Percentiles rank a stretch among this genome's conserved stretches.
phyloP scores from a whole-genome alignment of 2,329 filamentous ascomycete species.

The Fusarium cyanostomum region DNA sequence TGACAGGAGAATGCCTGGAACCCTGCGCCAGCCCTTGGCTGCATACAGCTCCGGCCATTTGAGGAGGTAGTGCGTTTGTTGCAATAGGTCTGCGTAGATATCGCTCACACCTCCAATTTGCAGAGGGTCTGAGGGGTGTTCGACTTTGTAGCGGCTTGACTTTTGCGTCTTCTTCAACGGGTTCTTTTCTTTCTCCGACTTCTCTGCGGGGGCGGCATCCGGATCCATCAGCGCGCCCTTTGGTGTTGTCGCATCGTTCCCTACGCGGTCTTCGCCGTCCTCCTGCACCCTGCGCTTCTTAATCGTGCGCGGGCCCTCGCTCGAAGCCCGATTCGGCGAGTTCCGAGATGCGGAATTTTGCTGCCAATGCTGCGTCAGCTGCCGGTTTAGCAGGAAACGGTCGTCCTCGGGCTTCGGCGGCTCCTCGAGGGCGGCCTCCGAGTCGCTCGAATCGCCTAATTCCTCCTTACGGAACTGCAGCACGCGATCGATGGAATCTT shows the following conservation, averaged over 20 bases:
- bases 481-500: constrained; percentile 86
- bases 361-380: constrained; percentile 55
- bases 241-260: constrained; percentile 19
- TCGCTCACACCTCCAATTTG: constrained; percentile 47
- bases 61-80: constrained; percentile 25
- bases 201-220: constrained; percentile 32
- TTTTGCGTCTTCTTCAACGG: constrained; percentile 46
- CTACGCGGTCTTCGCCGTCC: constrained; percentile 39
- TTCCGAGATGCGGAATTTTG: constrained; percentile 17
- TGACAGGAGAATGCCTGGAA: constrained; percentile 73
- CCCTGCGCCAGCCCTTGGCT: constrained; percentile 19
- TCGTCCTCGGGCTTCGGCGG: constrained; percentile 47
- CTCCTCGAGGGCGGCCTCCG: constrained; percentile 59
- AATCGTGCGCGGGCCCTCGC: constrained; percentile 35
- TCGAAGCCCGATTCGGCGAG: neutral
- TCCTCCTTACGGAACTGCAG: constrained; percentile 77
- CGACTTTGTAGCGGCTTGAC: constrained; percentile 45
- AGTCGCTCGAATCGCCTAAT: constrained; percentile 63
- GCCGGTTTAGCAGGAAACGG: constrained; percentile 53
- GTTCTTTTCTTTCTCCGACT: constrained; percentile 44
- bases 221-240: constrained; percentile 33
- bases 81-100: constrained; percentile 34
- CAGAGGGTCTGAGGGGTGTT: constrained; percentile 35
- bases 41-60: constrained; percentile 35
- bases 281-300: constrained; percentile 49